Percentiles rank a stretch among this genome's conserved stretches.
Conservation (phyloP, 495 filamentous ascomycete species). For the Annulohypoxylon stygium region DNA sequence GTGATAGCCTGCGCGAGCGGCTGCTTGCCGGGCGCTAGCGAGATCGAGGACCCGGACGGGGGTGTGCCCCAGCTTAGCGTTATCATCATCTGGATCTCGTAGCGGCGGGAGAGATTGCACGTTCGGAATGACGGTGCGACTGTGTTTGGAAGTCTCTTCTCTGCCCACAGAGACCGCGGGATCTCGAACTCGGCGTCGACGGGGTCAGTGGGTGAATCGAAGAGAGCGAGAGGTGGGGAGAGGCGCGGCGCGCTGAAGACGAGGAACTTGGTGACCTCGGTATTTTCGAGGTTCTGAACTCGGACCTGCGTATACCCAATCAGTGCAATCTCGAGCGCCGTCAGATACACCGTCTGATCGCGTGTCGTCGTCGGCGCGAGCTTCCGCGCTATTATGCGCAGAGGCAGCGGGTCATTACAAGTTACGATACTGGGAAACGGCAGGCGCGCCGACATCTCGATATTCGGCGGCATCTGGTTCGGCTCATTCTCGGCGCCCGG, state of each 20-base stretch:
- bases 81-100: slow-evolving; percentile 84
- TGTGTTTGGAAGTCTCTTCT: slow-evolving; percentile 78
- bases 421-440: slow-evolving; percentile 91
- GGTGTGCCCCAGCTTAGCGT: slow-evolving; percentile 72
- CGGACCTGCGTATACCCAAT: slow-evolving; percentile 81
- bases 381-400: slow-evolving; percentile 83
- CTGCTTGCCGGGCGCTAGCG: not conserved
- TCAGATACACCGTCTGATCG: slow-evolving; percentile 73
- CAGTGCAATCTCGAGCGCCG: slow-evolving; percentile 82
- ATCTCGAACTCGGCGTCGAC: slow-evolving; percentile 75
- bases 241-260: slow-evolving; percentile 72
- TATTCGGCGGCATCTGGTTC: slow-evolving; percentile 52
- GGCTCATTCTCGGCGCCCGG: slow-evolving; percentile 11
- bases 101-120: slow-evolving; percentile 86
- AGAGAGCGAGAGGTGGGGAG: slow-evolving; percentile 69
- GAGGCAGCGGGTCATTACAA: slow-evolving; percentile 85
- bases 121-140: slow-evolving; percentile 87
- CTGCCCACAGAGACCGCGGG: slow-evolving; percentile 76
- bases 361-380: slow-evolving; percentile 69
- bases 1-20: slow-evolving; percentile 71
- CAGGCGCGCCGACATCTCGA: slow-evolving; percentile 81
- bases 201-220: slow-evolving; percentile 66
- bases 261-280: slow-evolving; percentile 76
- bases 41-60: slow-evolving; percentile 22
- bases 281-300: slow-evolving; percentile 76